Percentiles rank a stretch among this genome's conserved stretches.
Evolutionary conservation across 2,329 filamentous ascomycete genomes (phyloP).

Genomic region (Aspergillus pseudonomiae): DNA sequence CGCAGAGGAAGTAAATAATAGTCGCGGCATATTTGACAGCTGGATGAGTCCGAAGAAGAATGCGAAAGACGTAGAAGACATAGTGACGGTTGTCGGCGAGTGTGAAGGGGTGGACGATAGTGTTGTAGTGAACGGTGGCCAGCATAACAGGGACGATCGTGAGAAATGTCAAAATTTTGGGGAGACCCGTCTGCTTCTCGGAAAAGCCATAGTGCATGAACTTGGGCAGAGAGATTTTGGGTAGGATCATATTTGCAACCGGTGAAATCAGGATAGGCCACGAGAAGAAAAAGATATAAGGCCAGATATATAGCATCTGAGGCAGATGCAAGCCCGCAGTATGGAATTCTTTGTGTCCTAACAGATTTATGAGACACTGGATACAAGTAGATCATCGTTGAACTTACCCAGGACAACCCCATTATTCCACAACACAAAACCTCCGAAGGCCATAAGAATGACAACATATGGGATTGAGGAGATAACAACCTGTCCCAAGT

Average conservation of each 20-base stretch:
- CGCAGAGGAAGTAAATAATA: conserved; percentile 70
- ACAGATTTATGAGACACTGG: neutral
- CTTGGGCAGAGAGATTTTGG: conserved; percentile 34
- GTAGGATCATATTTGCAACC: conserved; percentile 46
- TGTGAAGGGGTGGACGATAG: conserved; percentile 92
- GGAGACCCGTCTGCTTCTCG: conserved; percentile 38
- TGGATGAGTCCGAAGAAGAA: conserved; percentile 70
- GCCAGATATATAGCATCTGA: conserved; percentile 95
- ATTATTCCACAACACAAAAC: conserved; percentile 83
- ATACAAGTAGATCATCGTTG: neutral
- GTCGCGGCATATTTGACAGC: conserved; percentile 68
- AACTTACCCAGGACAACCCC: conserved; percentile 81
- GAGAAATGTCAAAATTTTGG: conserved; percentile 41
- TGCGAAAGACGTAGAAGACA: conserved; percentile 93
- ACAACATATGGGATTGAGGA: conserved; percentile 57
- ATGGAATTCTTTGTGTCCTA: conserved; percentile 93
- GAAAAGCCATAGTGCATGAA: conserved; percentile 38
- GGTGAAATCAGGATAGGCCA: conserved; percentile 70
- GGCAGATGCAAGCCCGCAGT: conserved; percentile 84
- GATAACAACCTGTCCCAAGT: conserved; percentile 43
- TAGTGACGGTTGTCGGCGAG: conserved; percentile 96
- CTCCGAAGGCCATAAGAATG: conserved; percentile 68
- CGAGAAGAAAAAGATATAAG: conserved; percentile 87
- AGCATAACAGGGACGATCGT: conserved; percentile 47
- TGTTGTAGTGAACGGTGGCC: conserved; percentile 74